Conservation (phyloP, 1,284 basidiomycete genomes). For the Apiotrichum gamsii region DNA sequence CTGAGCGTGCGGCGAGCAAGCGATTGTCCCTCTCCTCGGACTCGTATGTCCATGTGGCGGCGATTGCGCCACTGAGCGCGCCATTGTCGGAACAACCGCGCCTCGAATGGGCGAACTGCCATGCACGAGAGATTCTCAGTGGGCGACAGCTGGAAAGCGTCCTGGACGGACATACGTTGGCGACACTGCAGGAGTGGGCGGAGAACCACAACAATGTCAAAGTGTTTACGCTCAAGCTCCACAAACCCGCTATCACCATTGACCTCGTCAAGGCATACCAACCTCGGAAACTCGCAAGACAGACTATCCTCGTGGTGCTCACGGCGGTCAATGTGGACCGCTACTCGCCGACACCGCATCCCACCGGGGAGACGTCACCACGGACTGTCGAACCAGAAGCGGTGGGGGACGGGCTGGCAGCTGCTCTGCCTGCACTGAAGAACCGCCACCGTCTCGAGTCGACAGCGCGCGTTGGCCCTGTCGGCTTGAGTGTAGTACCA, state of each 20-base stretch:
- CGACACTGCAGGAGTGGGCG: conserved; percentile 26
- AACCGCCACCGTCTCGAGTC: too few species aligned
- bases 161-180: conserved; percentile 15
- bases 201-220: not conserved
- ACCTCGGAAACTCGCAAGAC: not conserved
- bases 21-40: too few species aligned
- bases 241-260: not conserved
- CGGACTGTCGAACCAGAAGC: too few species aligned
- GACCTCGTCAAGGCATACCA: conserved; percentile 9
- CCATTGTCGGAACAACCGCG: not conserved
- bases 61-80: not conserved
- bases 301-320: not conserved
- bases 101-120: conserved; percentile 27
- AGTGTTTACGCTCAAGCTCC: conserved; percentile 4
- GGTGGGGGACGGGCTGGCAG: too few species aligned
- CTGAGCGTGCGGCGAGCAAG: too few species aligned
- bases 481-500: too few species aligned
- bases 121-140: conserved; percentile 20
- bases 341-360: too few species aligned
- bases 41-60: too few species aligned
- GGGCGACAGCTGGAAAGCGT: conserved; percentile 21
- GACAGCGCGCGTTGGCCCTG: too few species aligned
- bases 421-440: too few species aligned
- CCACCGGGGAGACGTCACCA: too few species aligned
- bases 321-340: not conserved